Base-by-base conservation (phyloP, 192 early-diverging fungal genomes). In the Rhizoclosmatium globosum region DNA sequence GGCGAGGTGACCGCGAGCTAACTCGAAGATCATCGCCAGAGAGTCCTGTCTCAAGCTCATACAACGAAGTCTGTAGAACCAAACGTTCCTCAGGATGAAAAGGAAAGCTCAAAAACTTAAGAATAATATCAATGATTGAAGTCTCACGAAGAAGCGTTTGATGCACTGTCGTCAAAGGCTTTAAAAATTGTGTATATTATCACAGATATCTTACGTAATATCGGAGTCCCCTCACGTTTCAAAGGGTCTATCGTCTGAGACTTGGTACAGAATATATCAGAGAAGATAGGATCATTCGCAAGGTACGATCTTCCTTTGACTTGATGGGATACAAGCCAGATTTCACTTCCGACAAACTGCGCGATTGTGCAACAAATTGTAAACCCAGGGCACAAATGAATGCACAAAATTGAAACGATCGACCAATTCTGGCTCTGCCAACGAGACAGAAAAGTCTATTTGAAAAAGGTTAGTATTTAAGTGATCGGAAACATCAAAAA, bases 61-160 rank as follows among this genome's bases (percentile, higher is more conserved):
- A 42, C 9, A 79, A 23, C 3, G 68, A 23, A 11, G 44, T 65
- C 47, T 65, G 70, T 31, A 80, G 53, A 17, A 38, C 45, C 31
- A 75, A 44, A 3, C 82, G 64, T 1, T 62, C 65, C 2, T 76
- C 67, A 0, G 53, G 41, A 42, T 43, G 43, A 53, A 82, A 84
- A 3, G 82, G 82, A 68, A 82, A 42, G 42, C 71, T 39, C 6
- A 84, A 61, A 45, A 84, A 59, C 11, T 45, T 73, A 13, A 84
- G 6, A n/a, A 82, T 11, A 21, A 79, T 61, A 3, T 84, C 81
- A 38, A 84, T 74, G 50, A 82, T 78, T 3, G 82, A 83, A 3
- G 68, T 65, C 62, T 84, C 82, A 11, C 82, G 57, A 7, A 84
- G 44, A 6, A 84, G 57, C 13, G 64, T 82, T 74, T 83, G 82